Evolutionary conservation across 495 filamentous ascomycete species (phyloP), one percentile per base, ranked within the genome.

Genomic region (Penicillium simplicissimum): DNA sequence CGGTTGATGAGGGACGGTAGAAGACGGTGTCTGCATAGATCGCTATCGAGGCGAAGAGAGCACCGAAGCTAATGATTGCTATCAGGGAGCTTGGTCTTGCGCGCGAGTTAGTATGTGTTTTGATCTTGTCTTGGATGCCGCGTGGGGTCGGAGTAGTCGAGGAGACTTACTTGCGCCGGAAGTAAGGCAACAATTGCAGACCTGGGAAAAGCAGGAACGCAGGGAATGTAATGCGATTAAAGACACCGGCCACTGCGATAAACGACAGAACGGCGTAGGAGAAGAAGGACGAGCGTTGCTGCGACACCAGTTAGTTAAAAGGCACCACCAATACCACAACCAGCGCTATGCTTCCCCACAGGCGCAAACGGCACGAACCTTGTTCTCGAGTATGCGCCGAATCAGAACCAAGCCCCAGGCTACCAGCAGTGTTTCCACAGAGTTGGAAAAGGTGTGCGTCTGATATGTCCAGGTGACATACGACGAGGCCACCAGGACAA

Each of bases 391-490:
- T 62, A 98, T 93, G 68, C 94, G 87, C 70, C 87, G 87, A 67
- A 97, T 90, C 68, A 98, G 79, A 53, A 97, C 92, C 74, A 98
- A 70, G 62, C 89, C 89, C 95, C 96, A 98, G 52, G 88, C 81
- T 17, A 98, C 93, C 34, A 90, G 82, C 66, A 98, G 80, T 1
- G 95, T 97, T 77, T 98, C 95, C 67, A 97, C 85, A 54, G 92
- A 92, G 75, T 98, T 98, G 71, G 95, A 98, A 76, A 98, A 98
- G 36, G 96, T 98, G 79, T 98, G 95, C 43, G 91, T 96, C 78
- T 98, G 95, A 79, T 90, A 96, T 43, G 96, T 97, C 96, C 95
- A 98, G 51, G 95, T 98, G 65, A 97, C 94, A 76, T 98, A 98
- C 23, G 90, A 96, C 15, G 95, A 98, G 45, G 93, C 93, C 53